Evolutionary conservation across 768 basidiomycete species (phyloP).

Genomic region (Termitomyces sp.): DNA sequence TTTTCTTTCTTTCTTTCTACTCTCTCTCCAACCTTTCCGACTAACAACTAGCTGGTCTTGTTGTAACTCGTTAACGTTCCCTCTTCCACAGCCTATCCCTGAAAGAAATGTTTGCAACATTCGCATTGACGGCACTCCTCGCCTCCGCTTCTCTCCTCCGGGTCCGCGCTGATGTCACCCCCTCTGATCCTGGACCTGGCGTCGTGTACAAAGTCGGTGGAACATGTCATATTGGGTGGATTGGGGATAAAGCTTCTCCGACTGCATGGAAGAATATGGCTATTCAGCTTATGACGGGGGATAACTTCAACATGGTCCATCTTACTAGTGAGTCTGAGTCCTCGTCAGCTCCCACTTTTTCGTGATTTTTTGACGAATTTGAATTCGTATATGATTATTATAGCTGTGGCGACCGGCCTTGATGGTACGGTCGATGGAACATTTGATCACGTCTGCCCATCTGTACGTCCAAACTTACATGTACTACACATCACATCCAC

Average conservation of each 20-base stretch:
- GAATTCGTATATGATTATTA: not conserved
- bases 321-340: slow-evolving; percentile 53
- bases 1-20: not conserved
- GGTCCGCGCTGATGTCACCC: slow-evolving; percentile 54
- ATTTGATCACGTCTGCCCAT: slow-evolving; percentile 64
- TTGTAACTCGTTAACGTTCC: slow-evolving; percentile 2
- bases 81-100: slow-evolving; percentile 6
- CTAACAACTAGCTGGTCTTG: slow-evolving; percentile 15
- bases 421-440: slow-evolving; percentile 61
- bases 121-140: slow-evolving; percentile 37
- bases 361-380: slow-evolving; percentile 2
- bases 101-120: slow-evolving; percentile 37
- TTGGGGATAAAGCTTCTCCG: slow-evolving; percentile 45
- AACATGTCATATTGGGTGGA: slow-evolving; percentile 60
- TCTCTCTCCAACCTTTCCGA: not conserved
- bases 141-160: slow-evolving; percentile 32
- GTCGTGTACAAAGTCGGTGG: slow-evolving; percentile 55
- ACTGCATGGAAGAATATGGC: slow-evolving; percentile 69
- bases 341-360: not conserved
- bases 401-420: slow-evolving; percentile 60
- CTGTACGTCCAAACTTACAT: slow-evolving; percentile 38
- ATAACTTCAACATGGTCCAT: slow-evolving; percentile 66
- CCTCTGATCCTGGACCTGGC: slow-evolving; percentile 60
- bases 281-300: slow-evolving; percentile 80
- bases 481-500: no score